Conservation (phyloP, 495 filamentous ascomycete genomes). For the Penicillium nucicola region DNA sequence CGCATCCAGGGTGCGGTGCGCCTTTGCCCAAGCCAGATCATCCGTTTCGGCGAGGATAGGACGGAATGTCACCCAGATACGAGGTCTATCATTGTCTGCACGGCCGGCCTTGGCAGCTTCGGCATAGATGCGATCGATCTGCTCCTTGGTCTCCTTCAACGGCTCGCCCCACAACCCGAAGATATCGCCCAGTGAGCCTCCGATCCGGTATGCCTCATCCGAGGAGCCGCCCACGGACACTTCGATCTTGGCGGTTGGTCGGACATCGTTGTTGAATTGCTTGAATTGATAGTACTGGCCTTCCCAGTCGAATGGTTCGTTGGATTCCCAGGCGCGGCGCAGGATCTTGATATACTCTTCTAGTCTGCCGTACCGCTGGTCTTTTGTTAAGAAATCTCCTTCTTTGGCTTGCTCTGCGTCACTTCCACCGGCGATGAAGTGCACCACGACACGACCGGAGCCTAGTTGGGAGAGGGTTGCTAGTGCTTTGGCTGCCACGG, state of each 20-base stretch:
- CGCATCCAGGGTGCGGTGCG: conserved; percentile 43
- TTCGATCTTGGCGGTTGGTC: conserved; percentile 44
- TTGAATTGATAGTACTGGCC: conserved; percentile 50
- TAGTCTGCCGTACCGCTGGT: conserved; percentile 47
- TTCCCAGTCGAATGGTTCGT: conserved; percentile 53
- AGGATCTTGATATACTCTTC: conserved; percentile 55
- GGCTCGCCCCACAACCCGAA: conserved; percentile 58
- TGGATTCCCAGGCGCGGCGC: conserved; percentile 47
- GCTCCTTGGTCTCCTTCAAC: conserved; percentile 52
- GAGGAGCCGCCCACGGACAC: conserved; percentile 53
- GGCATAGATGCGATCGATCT: conserved; percentile 52
- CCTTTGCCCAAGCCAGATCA: conserved; percentile 52
- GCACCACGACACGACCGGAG: conserved; percentile 49
- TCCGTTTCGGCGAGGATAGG: conserved; percentile 54
- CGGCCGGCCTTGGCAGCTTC: conserved; percentile 44
- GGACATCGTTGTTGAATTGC: conserved; percentile 47
- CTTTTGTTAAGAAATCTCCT: conserved; percentile 52
- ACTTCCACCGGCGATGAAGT: conserved; percentile 54
- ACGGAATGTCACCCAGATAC: conserved; percentile 56
- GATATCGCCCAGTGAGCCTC: conserved; percentile 50
- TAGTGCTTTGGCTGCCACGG: conserved; percentile 53
- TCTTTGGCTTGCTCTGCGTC: conserved; percentile 51
- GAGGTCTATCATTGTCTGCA: conserved; percentile 33
- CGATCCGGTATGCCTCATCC: conserved; percentile 51
- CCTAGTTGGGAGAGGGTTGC: conserved; percentile 53